phyloP scores from a whole-genome alignment of 306 rosid genomes.

The Lathyrus aphaca region DNA sequence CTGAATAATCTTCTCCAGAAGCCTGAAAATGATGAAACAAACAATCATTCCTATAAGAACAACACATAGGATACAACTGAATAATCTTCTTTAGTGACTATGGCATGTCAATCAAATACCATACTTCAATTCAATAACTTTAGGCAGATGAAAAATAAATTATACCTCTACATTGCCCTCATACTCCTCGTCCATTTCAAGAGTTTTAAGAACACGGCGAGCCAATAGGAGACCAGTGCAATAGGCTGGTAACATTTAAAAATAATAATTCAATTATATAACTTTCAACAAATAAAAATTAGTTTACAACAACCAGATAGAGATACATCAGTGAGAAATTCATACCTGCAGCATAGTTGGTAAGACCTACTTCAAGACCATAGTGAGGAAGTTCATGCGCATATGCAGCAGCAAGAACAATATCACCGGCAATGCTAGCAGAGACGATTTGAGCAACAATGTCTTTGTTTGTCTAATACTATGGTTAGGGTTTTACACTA shows the following conservation, averaged over 20 bases:
- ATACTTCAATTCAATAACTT: too few species aligned
- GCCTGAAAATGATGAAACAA: slow-evolving; percentile 49
- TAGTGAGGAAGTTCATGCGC: slow-evolving; percentile 17
- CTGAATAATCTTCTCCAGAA: slow-evolving; percentile 13
- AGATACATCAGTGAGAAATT: not conserved
- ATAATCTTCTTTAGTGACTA: too few species aligned
- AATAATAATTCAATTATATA: too few species aligned
- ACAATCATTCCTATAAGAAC: not conserved
- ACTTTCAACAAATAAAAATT: too few species aligned
- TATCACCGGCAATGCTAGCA: slow-evolving; percentile 18
- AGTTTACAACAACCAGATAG: too few species aligned
- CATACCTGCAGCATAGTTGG: slow-evolving; percentile 28
- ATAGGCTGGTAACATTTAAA: not conserved
- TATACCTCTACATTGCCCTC: slow-evolving; percentile 25
- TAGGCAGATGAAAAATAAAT: too few species aligned
- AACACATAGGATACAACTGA: not conserved
- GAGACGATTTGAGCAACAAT: slow-evolving; percentile 1
- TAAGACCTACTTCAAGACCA: slow-evolving; percentile 24
- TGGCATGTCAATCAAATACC: too few species aligned
- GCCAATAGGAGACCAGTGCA: slow-evolving; percentile 31
- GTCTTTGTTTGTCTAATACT: slow-evolving; percentile 19
- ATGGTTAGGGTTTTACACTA: not conserved
- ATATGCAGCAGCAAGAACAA: slow-evolving; percentile 29
- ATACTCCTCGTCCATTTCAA: slow-evolving; percentile 27
- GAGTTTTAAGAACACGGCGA: slow-evolving; percentile 22